Conservation (phyloP, 2,329 filamentous ascomycete genomes). For the Ophiostoma fasciatum region DNA sequence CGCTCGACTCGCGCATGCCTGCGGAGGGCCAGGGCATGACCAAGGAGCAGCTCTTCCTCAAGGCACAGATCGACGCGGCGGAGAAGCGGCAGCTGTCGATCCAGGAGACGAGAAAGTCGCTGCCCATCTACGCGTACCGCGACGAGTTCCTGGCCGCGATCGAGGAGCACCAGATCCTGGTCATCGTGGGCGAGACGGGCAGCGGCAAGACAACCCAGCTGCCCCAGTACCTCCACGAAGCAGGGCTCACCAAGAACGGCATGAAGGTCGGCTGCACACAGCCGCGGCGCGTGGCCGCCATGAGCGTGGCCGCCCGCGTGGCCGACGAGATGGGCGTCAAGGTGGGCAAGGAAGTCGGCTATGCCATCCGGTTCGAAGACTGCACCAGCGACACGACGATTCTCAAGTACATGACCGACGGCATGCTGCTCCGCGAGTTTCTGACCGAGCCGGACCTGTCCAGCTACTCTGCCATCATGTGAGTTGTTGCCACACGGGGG, state of each 20-base stretch:
- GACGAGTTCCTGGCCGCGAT: conserved; percentile 78
- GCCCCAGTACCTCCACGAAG: conserved; percentile 85
- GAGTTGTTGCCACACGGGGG: too few species aligned
- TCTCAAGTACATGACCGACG: conserved; percentile 94
- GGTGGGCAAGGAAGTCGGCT: conserved; percentile 83
- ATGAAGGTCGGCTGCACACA: conserved; percentile 88
- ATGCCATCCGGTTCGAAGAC: conserved; percentile 90
- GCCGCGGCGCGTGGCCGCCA: conserved; percentile 85
- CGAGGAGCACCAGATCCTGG: conserved; percentile 71
- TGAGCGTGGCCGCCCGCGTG: conserved; percentile 94
- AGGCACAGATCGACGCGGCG: conserved; percentile 72
- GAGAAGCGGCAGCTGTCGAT: conserved; percentile 81
- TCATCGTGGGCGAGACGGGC: conserved; percentile 90
- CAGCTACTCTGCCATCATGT: conserved; percentile 74
- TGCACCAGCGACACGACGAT: conserved; percentile 81
- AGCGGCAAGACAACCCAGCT: conserved; percentile 93
- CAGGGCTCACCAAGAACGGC: conserved; percentile 71
- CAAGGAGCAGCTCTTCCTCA: conserved; percentile 63
- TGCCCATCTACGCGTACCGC: conserved; percentile 81
- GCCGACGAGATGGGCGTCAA: conserved; percentile 87
- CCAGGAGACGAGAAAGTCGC: conserved; percentile 75
- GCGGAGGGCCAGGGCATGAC: conserved; percentile 55
- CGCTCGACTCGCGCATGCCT: conserved; percentile 56
- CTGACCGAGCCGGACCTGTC: conserved; percentile 75
- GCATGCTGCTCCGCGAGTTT: conserved; percentile 82